Conservation (phyloP, 306 rosid species). For the Heteromeles arbutifolia region DNA sequence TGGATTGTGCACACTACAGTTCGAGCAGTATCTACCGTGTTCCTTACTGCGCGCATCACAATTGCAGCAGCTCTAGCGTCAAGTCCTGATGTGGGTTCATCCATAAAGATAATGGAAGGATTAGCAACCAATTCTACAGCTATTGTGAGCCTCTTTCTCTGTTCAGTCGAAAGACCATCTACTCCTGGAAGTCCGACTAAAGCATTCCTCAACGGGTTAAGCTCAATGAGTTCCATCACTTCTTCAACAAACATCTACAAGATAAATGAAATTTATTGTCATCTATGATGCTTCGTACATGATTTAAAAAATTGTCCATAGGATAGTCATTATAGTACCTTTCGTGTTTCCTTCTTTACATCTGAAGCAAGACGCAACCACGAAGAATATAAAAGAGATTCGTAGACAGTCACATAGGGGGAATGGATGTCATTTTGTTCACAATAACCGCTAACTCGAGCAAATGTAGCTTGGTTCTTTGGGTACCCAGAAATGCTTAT, state of each 20-base stretch:
- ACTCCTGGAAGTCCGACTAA: constrained; percentile 43
- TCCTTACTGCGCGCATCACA: constrained; percentile 39
- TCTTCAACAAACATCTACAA: constrained; percentile 41
- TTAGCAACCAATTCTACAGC: constrained; percentile 47
- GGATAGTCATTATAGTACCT: constrained; percentile 10
- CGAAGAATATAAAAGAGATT: constrained; percentile 38
- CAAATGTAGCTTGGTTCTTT: constrained; percentile 42
- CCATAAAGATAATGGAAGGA: constrained; percentile 42
- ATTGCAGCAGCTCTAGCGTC: constrained; percentile 47
- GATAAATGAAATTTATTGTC: neutral
- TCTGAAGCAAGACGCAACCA: constrained; percentile 41
- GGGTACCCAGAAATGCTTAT: constrained; percentile 40
- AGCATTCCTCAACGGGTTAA: constrained; percentile 26
- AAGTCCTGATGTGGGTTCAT: constrained; percentile 42
- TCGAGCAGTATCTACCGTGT: constrained; percentile 43
- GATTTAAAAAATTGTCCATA: neutral
- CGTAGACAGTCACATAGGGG: constrained; percentile 35
- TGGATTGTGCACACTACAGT: constrained; percentile 47
- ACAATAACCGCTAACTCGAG: constrained; percentile 41
- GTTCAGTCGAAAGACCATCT: constrained; percentile 42
- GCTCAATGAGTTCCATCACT: constrained; percentile 42
- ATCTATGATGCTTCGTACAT: neutral
- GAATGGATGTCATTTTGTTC: constrained; percentile 50
- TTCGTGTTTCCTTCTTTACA: constrained; percentile 20
- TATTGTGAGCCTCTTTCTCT: constrained; percentile 39